A percentile compares a stretch with the other conserved stretches of the same genome.
These are phyloP conservation scores for Carallia pectinifolia DNA, from an alignment of 345 rosid species.

Conservation along the genomic window DNA sequence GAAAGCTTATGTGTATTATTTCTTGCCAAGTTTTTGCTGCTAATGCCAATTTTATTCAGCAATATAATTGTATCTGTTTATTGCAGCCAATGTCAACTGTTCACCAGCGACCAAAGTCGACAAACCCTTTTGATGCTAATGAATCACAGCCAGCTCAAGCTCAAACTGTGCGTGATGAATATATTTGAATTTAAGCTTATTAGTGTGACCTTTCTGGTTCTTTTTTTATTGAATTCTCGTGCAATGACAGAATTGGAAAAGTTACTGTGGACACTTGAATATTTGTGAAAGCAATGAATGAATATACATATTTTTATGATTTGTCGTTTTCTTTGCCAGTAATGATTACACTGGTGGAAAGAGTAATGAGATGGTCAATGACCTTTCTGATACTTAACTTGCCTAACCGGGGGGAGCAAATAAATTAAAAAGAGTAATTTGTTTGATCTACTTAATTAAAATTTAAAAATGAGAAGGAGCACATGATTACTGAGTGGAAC, in stretches of 20 bases:
- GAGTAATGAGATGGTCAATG: no score
- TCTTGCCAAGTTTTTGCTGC: constrained; percentile 8
- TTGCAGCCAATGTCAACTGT: constrained; percentile 57
- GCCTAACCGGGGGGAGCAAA: no score
- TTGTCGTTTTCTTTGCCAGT: background rate
- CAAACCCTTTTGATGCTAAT: constrained; percentile 79
- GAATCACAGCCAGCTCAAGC: constrained; percentile 52
- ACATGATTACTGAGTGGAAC: background rate
- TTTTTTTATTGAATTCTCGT: background rate
- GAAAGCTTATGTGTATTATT: constrained; percentile 1
- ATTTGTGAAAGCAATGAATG: no score
- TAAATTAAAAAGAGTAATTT: no score
- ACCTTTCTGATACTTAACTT: no score
- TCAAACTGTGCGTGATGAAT: constrained; percentile 49
- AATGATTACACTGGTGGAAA: no score
- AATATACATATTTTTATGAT: background rate
- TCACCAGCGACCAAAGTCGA: constrained; percentile 50
- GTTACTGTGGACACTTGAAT: no score
- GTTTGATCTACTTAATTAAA: background rate
- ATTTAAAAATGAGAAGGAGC: no score
- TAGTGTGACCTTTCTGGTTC: background rate
- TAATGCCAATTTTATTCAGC: constrained; percentile 32
- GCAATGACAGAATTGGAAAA: background rate
- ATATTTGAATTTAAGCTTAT: constrained; percentile 12
- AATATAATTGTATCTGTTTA: constrained; percentile 10